Percentiles rank a stretch among this genome's conserved stretches.
Evolutionary conservation across 176 grass and related monocot species (phyloP).

Genomic region (Zoysia japonica): DNA sequence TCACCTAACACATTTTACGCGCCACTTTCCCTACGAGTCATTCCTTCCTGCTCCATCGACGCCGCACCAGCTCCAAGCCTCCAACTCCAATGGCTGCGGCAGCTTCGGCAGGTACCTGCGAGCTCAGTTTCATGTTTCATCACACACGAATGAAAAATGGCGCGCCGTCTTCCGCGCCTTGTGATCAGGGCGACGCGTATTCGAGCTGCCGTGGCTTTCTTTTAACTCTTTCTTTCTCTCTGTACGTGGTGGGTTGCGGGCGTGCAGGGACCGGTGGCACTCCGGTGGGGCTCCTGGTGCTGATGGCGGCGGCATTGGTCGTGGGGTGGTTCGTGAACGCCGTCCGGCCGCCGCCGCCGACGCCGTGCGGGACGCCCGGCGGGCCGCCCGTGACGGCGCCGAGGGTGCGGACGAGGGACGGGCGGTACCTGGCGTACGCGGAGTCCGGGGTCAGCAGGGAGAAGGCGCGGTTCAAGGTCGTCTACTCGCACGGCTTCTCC

Average conservation of each 20-base stretch:
- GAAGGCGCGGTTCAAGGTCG: conserved; percentile 69
- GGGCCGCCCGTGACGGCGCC: conserved; percentile 72
- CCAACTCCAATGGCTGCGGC: conserved; percentile 22
- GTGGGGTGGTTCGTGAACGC: conserved; percentile 45
- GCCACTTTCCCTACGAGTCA: neutral
- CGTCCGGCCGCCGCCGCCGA: conserved; percentile 47
- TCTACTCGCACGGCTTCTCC: conserved; percentile 86
- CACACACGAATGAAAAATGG: neutral
- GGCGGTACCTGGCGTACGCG: conserved; percentile 72
- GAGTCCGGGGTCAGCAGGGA: conserved; percentile 68
- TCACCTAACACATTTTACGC: conserved; percentile 30
- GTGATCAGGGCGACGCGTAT: neutral
- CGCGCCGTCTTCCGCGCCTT: neutral
- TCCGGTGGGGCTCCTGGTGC: conserved; percentile 31
- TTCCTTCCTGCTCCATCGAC: neutral
- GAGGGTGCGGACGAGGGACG: conserved; percentile 60
- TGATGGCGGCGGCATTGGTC: conserved; percentile 34
- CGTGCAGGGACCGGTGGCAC: conserved; percentile 39
- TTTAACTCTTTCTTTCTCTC: neutral
- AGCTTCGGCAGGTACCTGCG: conserved; percentile 22
- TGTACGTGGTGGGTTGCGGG: neutral
- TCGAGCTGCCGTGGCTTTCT: neutral
- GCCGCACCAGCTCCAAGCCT: conserved; percentile 10
- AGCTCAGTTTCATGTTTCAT: too few species aligned
- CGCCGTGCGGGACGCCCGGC: conserved; percentile 55